Conservation (phyloP, 2,329 filamentous ascomycete genomes). For the Stachybotrys chlorohalonatus region DNA sequence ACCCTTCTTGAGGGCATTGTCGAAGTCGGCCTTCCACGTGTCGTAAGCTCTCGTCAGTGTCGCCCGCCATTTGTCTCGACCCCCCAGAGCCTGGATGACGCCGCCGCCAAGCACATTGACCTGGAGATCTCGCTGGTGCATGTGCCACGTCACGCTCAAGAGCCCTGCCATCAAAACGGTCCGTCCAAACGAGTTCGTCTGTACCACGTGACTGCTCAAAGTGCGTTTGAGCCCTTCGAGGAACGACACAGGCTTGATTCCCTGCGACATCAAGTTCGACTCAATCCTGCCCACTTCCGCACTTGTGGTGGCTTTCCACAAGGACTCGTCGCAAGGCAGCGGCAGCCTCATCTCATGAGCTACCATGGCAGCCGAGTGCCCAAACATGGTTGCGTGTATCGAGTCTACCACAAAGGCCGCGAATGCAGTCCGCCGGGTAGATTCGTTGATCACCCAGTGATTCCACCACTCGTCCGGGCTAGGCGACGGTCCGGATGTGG, state of each 20-base stretch:
- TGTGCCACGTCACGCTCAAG: slow-evolving; percentile 91
- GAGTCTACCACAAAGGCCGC: slow-evolving; percentile 93
- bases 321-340: slow-evolving; percentile 81
- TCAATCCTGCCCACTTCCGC: slow-evolving; percentile 81
- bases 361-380: slow-evolving; percentile 93
- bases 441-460: slow-evolving; percentile 90
- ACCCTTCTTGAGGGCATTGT: slow-evolving; percentile 64
- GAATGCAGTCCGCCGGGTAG: slow-evolving; percentile 82
- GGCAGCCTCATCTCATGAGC: slow-evolving; percentile 90
- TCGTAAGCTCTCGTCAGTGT: slow-evolving; percentile 84
- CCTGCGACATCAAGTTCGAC: slow-evolving; percentile 68
- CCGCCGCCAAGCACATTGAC: slow-evolving; percentile 70
- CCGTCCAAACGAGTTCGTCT: slow-evolving; percentile 87
- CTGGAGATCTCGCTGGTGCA: slow-evolving; percentile 93
- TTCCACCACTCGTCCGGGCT: slow-evolving; percentile 86
- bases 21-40: slow-evolving; percentile 87
- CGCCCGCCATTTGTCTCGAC: slow-evolving; percentile 82
- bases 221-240: slow-evolving; percentile 86
- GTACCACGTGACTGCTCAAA: slow-evolving; percentile 73
- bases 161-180: slow-evolving; percentile 91
- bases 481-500: slow-evolving; percentile 51
- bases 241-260: slow-evolving; percentile 78
- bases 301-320: slow-evolving; percentile 87
- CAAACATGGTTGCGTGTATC: slow-evolving; percentile 96
- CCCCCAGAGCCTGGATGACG: slow-evolving; percentile 70